phyloP scores from a whole-genome alignment of 805 yeast genomes.

The Yarrowia yakushimensis region DNA sequence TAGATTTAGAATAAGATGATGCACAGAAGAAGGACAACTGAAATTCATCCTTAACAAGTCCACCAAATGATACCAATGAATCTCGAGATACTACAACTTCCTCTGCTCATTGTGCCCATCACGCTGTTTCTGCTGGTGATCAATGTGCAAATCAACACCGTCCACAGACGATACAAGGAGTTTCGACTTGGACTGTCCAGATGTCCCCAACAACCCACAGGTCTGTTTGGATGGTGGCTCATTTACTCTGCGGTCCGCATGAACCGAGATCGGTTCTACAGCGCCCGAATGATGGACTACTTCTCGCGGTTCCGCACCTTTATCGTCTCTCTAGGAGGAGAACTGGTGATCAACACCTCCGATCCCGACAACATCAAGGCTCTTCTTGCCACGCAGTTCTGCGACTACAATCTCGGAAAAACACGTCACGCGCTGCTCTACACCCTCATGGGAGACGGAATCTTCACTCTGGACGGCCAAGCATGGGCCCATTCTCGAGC shows the following conservation, averaged over 20 bases:
- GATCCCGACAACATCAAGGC: constrained; percentile 39
- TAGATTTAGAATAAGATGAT: no score
- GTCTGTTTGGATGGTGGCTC: constrained; percentile 14
- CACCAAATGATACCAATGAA: background rate
- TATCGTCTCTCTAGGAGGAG: constrained; percentile 2
- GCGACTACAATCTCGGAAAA: constrained; percentile 35
- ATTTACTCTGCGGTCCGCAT: background rate
- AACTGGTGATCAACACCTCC: constrained; percentile 29
- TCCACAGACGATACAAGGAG: constrained; percentile 7
- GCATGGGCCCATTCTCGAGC: constrained; percentile 41
- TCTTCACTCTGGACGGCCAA: constrained; percentile 39
- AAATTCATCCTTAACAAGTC: no score
- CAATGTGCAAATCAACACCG: background rate
- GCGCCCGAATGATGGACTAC: background rate
- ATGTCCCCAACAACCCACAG: background rate
- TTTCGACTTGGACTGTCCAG: background rate
- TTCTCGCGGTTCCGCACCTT: constrained; percentile 1
- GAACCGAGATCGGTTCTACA: background rate
- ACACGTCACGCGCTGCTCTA: constrained; percentile 31
- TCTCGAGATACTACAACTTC: background rate
- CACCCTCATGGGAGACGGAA: constrained; percentile 39
- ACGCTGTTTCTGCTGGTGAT: background rate
- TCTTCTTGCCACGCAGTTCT: constrained; percentile 36
- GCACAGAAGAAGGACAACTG: no score
- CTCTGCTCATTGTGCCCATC: background rate